A percentile compares a stretch with the other conserved stretches of the same genome.
phyloP scores from a whole-genome alignment of 2,329 filamentous ascomycete genomes.

The Alternaria dauci region DNA sequence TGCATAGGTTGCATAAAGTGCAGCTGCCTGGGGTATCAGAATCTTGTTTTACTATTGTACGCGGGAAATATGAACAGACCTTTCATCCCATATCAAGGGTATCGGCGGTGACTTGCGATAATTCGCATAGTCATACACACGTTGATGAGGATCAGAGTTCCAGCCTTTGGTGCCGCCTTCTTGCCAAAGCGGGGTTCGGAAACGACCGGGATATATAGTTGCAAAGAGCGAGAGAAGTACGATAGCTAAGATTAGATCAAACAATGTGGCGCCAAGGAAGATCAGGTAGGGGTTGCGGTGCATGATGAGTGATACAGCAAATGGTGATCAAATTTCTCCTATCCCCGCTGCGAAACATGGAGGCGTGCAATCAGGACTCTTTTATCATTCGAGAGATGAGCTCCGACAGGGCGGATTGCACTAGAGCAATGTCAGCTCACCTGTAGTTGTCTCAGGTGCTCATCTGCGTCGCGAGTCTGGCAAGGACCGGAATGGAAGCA shows the following conservation, averaged over 20 bases:
- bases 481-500: neutral
- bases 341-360: neutral
- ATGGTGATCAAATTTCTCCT: neutral
- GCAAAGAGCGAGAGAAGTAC: conserved; percentile 19
- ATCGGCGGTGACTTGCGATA: conserved; percentile 22
- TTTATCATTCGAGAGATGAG: neutral
- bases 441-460: neutral
- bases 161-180: conserved; percentile 25
- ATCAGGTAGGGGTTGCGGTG: neutral
- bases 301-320: neutral
- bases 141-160: conserved; percentile 29
- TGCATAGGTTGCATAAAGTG: conserved; percentile 18
- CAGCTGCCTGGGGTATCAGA: conserved; percentile 11
- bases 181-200: conserved; percentile 19
- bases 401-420: neutral
- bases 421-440: conserved; percentile 2
- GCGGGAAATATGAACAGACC: conserved; percentile 1
- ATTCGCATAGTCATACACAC: conserved; percentile 30
- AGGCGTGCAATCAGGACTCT: neutral
- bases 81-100: conserved; percentile 31
- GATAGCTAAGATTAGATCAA: conserved; percentile 18
- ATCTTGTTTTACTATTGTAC: neutral
- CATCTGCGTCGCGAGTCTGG: neutral
- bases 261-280: conserved; percentile 3
- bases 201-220: conserved; percentile 17